Conservation (phyloP, 2,329 filamentous ascomycete species). For the Lachnellula cervina region DNA sequence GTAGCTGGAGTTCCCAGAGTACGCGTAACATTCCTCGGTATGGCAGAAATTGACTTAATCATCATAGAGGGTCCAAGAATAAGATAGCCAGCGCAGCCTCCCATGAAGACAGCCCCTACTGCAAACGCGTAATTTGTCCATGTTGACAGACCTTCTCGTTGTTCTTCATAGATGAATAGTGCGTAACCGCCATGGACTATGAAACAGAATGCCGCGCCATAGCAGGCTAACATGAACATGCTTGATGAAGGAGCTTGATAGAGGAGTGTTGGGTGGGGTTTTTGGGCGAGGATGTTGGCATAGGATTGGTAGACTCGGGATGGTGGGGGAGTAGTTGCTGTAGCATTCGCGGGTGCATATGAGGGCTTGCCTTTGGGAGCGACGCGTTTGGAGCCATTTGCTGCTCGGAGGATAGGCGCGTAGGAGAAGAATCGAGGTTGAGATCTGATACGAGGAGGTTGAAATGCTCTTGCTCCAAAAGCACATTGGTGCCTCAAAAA, state of each 20-base stretch:
- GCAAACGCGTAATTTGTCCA: conserved; percentile 57
- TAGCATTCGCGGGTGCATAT: neutral
- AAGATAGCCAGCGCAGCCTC: conserved; percentile 55
- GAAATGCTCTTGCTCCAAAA: conserved; percentile 12
- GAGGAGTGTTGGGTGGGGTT: conserved; percentile 52
- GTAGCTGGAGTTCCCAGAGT: conserved; percentile 11
- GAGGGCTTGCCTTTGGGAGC: conserved; percentile 1
- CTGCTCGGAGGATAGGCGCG: conserved; percentile 17
- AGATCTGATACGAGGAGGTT: conserved; percentile 9
- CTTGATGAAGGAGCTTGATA: conserved; percentile 63
- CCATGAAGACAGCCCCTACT: conserved; percentile 55
- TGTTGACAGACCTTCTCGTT: conserved; percentile 46
- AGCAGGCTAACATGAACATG: conserved; percentile 56
- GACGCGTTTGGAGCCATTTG: conserved; percentile 11
- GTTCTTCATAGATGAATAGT: conserved; percentile 45
- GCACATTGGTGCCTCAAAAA: conserved; percentile 20
- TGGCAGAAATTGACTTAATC: conserved; percentile 39
- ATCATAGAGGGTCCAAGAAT: conserved; percentile 53
- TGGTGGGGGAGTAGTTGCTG: neutral
- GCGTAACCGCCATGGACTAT: conserved; percentile 47
- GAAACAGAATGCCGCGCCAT: conserved; percentile 50
- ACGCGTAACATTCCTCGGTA: conserved; percentile 18
- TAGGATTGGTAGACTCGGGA: conserved; percentile 38
- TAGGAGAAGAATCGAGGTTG: conserved; percentile 20
- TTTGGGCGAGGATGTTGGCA: conserved; percentile 50